Conservation (phyloP, 2,329 filamentous ascomycete genomes). For the Ophiostoma montium region DNA sequence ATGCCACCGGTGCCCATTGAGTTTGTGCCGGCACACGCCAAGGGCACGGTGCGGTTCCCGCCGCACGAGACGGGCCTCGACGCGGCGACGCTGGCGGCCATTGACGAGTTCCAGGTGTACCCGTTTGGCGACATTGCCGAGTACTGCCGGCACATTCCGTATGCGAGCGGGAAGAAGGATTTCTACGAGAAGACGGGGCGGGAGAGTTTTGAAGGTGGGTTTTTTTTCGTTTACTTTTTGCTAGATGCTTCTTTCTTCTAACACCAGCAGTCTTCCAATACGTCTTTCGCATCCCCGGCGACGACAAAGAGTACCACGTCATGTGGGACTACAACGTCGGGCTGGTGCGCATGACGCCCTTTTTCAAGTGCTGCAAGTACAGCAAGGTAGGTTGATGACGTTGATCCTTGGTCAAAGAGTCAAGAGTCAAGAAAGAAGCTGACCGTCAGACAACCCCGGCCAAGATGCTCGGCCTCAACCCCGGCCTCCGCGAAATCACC, state of each 20-base stretch:
- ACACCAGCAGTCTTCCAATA: slow-evolving; percentile 88
- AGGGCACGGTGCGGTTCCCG: slow-evolving; percentile 56
- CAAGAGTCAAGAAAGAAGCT: no score
- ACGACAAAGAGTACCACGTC: slow-evolving; percentile 52
- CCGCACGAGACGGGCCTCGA: slow-evolving; percentile 54
- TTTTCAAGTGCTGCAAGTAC: slow-evolving; percentile 84
- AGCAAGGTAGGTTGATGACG: no score
- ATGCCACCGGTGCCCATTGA: no score
- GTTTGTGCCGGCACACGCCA: slow-evolving; percentile 22
- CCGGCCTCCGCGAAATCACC: slow-evolving; percentile 74
- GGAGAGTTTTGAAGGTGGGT: slow-evolving; percentile 79
- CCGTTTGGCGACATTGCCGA: slow-evolving; percentile 49
- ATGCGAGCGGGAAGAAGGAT: slow-evolving; percentile 85
- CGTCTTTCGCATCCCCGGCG: slow-evolving; percentile 56
- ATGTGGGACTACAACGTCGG: slow-evolving; percentile 98
- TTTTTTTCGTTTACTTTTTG: no score
- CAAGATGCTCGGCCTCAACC: slow-evolving; percentile 66
- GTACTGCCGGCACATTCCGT: slow-evolving; percentile 68
- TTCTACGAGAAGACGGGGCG: slow-evolving; percentile 77
- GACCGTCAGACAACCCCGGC: slow-evolving; percentile 84
- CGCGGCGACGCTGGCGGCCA: slow-evolving; percentile 38
- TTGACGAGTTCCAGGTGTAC: slow-evolving; percentile 50
- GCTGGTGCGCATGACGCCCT: slow-evolving; percentile 81
- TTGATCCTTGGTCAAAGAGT: no score
- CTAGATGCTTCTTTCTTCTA: no score